phyloP scores from a whole-genome alignment of 2,329 filamentous ascomycete species.

The Elsinoe australis region DNA sequence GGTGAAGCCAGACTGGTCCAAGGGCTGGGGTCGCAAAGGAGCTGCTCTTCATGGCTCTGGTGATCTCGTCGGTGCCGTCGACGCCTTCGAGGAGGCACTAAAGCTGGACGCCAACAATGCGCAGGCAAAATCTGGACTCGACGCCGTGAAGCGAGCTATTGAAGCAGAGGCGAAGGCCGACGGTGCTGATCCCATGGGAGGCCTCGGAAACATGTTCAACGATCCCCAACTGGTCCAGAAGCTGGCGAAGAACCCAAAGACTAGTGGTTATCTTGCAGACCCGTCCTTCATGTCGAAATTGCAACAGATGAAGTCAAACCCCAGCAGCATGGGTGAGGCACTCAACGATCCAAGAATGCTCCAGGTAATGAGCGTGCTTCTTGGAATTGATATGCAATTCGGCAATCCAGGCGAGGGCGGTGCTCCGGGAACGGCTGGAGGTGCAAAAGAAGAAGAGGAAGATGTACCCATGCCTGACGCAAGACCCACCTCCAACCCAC shows the following conservation, averaged over 20 bases:
- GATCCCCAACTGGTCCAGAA: conserved; percentile 87
- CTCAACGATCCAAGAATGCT: conserved; percentile 88
- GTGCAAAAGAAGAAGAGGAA: conserved; percentile 51
- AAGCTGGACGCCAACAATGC: conserved; percentile 88
- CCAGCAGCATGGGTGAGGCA: conserved; percentile 66
- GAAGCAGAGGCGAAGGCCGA: conserved; percentile 63
- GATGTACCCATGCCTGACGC: conserved; percentile 73
- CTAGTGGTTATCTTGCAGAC: conserved; percentile 70
- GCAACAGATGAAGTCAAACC: conserved; percentile 71
- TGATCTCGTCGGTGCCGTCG: conserved; percentile 74
- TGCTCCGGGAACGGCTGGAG: conserved; percentile 31
- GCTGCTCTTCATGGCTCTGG: conserved; percentile 81
- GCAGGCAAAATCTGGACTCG: conserved; percentile 81
- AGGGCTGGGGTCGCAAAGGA: conserved; percentile 91
- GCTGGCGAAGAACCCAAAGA: conserved; percentile 91
- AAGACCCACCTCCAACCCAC: conserved; percentile 38
- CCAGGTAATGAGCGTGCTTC: conserved; percentile 83
- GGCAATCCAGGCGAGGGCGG: conserved; percentile 44
- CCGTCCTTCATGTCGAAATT: conserved; percentile 85
- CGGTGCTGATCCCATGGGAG: conserved; percentile 59
- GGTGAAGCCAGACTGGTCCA: conserved; percentile 96
- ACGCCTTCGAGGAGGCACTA: conserved; percentile 89
- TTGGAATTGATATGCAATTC: conserved; percentile 88
- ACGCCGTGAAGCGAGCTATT: conserved; percentile 80
- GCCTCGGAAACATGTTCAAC: conserved; percentile 87